Evolutionary conservation across 2,329 filamentous ascomycete genomes (phyloP).

Genomic region (Sphaerulina populicola): DNA sequence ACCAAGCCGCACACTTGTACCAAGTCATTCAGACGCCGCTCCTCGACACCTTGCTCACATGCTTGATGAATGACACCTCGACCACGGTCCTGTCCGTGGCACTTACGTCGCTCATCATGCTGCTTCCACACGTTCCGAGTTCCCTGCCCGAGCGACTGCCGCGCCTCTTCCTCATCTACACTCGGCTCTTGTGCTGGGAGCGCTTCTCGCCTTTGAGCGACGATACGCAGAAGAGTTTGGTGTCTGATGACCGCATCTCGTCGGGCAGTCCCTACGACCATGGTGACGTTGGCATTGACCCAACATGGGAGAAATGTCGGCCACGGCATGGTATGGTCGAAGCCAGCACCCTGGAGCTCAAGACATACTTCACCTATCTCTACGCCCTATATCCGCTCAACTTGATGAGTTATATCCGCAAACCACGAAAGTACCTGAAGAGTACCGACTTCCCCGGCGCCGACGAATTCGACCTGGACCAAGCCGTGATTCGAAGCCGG

Average conservation of each 20-base stretch:
- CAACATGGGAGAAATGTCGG: slow-evolving; percentile 56
- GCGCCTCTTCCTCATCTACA: slow-evolving; percentile 72
- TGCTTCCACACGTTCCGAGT: slow-evolving; percentile 70
- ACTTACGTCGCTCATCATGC: slow-evolving; percentile 68
- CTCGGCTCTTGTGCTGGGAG: slow-evolving; percentile 72
- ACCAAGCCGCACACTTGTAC: slow-evolving; percentile 71
- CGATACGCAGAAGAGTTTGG: slow-evolving; percentile 29
- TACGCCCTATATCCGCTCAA: slow-evolving; percentile 80
- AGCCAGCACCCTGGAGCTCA: slow-evolving; percentile 56
- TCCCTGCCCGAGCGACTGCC: slow-evolving; percentile 61
- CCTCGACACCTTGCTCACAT: slow-evolving; percentile 62
- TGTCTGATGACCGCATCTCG: slow-evolving; percentile 31
- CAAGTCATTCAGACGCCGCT: slow-evolving; percentile 63
- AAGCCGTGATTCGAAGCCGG: slow-evolving; percentile 64
- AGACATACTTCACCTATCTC: slow-evolving; percentile 70
- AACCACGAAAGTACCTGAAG: slow-evolving; percentile 69
- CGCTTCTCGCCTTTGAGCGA: slow-evolving; percentile 37
- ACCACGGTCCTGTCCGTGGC: slow-evolving; percentile 68
- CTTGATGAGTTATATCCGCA: slow-evolving; percentile 77
- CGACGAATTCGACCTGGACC: slow-evolving; percentile 69
- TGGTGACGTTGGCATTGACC: slow-evolving; percentile 31
- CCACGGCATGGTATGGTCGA: slow-evolving; percentile 57
- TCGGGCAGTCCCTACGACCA: slow-evolving; percentile 37
- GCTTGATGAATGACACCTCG: slow-evolving; percentile 68
- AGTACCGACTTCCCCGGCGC: slow-evolving; percentile 61